Percentiles rank a stretch among this genome's conserved stretches.
These are phyloP conservation scores for Penicillium fuscoglaucum DNA, from an alignment of 2,329 filamentous ascomycete genomes.

Conservation along the genomic window DNA sequence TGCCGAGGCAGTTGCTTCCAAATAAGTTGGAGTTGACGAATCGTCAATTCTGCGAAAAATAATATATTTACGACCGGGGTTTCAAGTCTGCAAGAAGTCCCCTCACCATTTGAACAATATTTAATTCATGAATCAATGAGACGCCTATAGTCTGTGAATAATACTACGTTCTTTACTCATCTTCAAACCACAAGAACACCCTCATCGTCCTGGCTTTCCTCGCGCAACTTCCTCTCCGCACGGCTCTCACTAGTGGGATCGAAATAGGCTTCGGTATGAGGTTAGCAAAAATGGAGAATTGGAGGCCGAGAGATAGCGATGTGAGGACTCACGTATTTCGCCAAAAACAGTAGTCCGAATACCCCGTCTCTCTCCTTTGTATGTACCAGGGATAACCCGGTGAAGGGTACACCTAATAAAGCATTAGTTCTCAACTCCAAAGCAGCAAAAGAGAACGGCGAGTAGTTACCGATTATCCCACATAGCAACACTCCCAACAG, in stretches of 20 bases:
- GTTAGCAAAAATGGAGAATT: background rate
- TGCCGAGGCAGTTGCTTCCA: background rate
- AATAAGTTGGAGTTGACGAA: background rate
- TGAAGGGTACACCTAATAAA: constrained; percentile 10
- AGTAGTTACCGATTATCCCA: constrained; percentile 50
- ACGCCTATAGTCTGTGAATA: background rate
- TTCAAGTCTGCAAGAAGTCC: background rate
- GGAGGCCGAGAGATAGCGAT: background rate
- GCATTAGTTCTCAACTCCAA: background rate
- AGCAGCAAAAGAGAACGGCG: background rate
- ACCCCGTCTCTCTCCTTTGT: constrained; percentile 7
- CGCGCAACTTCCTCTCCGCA: background rate
- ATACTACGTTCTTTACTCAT: background rate
- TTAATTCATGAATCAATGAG: constrained; percentile 4
- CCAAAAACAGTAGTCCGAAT: constrained; percentile 15
- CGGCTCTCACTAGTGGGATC: constrained; percentile 10
- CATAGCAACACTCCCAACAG: constrained; percentile 51
- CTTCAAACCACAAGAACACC: background rate
- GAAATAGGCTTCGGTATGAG: constrained; percentile 2
- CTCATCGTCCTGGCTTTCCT: background rate
- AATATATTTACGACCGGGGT: background rate
- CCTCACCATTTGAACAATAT: background rate
- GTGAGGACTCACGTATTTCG: constrained; percentile 5
- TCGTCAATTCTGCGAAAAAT: background rate
- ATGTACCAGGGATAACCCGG: constrained; percentile 13